Conservation (phyloP, 495 filamentous ascomycete species). For the Bacidia gigantensis region DNA sequence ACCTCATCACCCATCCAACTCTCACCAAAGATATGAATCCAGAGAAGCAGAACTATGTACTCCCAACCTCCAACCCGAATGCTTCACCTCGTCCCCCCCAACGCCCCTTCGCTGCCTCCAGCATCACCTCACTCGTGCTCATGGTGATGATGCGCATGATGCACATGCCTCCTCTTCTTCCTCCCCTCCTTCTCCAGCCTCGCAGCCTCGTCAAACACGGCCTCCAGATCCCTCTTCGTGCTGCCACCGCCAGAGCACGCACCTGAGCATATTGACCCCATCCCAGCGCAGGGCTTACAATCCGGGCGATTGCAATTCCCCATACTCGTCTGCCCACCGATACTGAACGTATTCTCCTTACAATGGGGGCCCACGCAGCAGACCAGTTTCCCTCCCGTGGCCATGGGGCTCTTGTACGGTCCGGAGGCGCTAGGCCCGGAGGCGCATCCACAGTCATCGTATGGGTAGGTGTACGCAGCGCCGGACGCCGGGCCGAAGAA, state of each 20-base stretch:
- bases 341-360: neutral
- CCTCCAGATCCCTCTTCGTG: conserved; percentile 1
- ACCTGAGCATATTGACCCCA: neutral
- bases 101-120: neutral
- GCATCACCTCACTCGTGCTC: neutral
- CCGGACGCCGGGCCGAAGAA: conserved; percentile 5
- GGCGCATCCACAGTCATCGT: conserved; percentile 2
- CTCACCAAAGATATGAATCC: neutral
- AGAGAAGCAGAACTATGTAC: neutral
- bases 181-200: neutral
- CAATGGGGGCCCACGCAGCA: conserved; percentile 1
- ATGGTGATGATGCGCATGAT: neutral
- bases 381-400: neutral
- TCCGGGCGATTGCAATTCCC: conserved; percentile 1
- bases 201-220: neutral
- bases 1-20: too few relatives aligned
- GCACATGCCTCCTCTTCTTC: neutral
- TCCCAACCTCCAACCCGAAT: neutral
- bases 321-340: conserved; percentile 3
- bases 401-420: conserved; percentile 3
- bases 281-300: conserved; percentile 2
- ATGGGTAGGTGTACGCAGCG: conserved; percentile 3
- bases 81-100: neutral
- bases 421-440: neutral
- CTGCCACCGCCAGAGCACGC: neutral